Conservation (phyloP, 2,329 filamentous ascomycete genomes). For the Thielaviopsis euricoi region DNA sequence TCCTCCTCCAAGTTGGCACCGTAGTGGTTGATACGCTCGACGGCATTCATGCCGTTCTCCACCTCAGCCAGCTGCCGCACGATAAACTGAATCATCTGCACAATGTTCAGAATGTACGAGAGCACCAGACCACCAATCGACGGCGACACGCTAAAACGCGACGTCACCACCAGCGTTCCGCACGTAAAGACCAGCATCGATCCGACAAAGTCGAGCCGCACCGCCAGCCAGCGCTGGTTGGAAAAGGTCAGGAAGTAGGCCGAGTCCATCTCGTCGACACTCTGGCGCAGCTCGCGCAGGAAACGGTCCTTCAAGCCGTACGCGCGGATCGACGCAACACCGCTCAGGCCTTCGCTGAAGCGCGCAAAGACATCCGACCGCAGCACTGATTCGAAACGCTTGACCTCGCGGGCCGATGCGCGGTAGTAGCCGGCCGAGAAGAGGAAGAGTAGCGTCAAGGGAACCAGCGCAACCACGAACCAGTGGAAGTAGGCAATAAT, state of each 20-base stretch:
- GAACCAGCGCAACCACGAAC: slow-evolving; percentile 48
- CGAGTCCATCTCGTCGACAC: slow-evolving; percentile 82
- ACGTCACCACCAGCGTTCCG: slow-evolving; percentile 82
- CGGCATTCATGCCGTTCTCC: slow-evolving; percentile 96
- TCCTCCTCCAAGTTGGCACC: slow-evolving; percentile 77
- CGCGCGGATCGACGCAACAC: slow-evolving; percentile 71
- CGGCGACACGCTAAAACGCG: slow-evolving; percentile 68
- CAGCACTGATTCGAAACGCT: slow-evolving; percentile 80
- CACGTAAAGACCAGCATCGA: slow-evolving; percentile 73
- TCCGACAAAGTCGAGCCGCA: slow-evolving; percentile 71
- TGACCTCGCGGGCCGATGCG: slow-evolving; percentile 80
- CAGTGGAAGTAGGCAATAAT: slow-evolving; percentile 95
- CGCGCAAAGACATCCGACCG: slow-evolving; percentile 79
- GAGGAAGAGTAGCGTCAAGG: slow-evolving; percentile 60
- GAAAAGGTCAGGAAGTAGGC: slow-evolving; percentile 92
- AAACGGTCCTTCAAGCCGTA: slow-evolving; percentile 74
- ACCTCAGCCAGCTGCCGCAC: slow-evolving; percentile 88
- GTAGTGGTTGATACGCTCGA: slow-evolving; percentile 83
- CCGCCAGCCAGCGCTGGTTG: slow-evolving; percentile 84
- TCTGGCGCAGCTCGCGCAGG: slow-evolving; percentile 45
- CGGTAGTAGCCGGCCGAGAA: slow-evolving; percentile 79
- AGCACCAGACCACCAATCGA: slow-evolving; percentile 78
- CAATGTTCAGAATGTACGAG: slow-evolving; percentile 83
- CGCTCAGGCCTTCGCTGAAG: slow-evolving; percentile 76
- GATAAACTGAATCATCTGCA: slow-evolving; percentile 91